Conservation (phyloP, 2,329 filamentous ascomycete genomes). For the Claviceps spartinae region DNA sequence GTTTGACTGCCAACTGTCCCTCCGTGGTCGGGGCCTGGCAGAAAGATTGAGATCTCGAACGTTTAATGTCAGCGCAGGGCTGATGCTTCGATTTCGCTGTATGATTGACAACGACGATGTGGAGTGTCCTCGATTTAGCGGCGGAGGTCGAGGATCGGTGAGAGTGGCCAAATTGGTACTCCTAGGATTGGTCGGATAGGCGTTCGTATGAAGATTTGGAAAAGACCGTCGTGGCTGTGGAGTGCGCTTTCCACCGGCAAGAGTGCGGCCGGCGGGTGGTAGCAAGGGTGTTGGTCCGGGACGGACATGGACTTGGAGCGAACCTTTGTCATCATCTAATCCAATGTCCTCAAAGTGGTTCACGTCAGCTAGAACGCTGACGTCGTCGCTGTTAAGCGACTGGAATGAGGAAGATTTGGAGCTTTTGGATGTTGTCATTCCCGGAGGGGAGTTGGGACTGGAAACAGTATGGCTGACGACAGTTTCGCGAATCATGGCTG, state of each 20-base stretch:
- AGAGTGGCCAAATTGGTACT: constrained; percentile 32
- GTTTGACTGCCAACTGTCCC: constrained; percentile 61
- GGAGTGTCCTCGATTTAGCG: constrained; percentile 15
- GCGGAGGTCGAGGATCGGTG: constrained; percentile 21
- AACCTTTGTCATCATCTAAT: constrained; percentile 49
- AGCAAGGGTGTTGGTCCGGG: constrained; percentile 13
- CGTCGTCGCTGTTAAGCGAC: constrained; percentile 64
- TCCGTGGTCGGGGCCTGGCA: constrained; percentile 24
- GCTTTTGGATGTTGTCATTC: constrained; percentile 71
- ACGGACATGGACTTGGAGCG: constrained; percentile 34
- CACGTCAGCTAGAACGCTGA: constrained; percentile 55
- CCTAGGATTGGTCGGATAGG: constrained; percentile 34
- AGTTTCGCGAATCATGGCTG: constrained; percentile 23
- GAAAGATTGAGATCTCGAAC: constrained; percentile 28
- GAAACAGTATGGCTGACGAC: constrained; percentile 14
- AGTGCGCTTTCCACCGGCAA: constrained; percentile 17
- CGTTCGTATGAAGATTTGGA: constrained; percentile 31
- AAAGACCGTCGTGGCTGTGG: constrained; percentile 27
- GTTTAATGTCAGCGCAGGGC: constrained; percentile 33
- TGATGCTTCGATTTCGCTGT: constrained; percentile 36
- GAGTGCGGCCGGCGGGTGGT: constrained; percentile 14
- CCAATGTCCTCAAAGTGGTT: constrained; percentile 90
- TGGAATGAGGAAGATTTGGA: constrained; percentile 84
- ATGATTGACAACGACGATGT: constrained; percentile 24
- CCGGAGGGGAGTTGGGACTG: constrained; percentile 29